Conservation (phyloP, 1,284 basidiomycete genomes). For the Neotropicomus parvogracilis region DNA sequence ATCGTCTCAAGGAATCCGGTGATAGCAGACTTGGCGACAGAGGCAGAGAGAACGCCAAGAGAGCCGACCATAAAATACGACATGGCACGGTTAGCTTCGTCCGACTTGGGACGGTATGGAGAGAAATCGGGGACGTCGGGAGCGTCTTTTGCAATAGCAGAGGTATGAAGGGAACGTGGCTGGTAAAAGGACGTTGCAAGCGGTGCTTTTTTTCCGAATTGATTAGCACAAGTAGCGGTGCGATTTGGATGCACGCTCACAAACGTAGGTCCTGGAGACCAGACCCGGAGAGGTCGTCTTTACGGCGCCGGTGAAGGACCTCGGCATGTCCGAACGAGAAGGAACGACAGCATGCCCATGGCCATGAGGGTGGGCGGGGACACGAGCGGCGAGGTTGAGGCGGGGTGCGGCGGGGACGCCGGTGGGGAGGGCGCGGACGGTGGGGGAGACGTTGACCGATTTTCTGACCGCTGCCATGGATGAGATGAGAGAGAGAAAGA, state of each 20-base stretch:
- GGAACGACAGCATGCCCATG: constrained; percentile 52
- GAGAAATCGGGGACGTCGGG: constrained; percentile 88
- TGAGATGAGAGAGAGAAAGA: neutral
- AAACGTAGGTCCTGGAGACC: constrained; percentile 61
- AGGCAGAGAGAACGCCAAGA: constrained; percentile 91
- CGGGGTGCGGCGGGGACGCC: constrained; percentile 69
- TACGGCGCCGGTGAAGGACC: constrained; percentile 57
- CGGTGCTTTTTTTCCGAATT: constrained; percentile 35
- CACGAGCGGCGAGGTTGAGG: constrained; percentile 66
- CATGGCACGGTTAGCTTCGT: constrained; percentile 75
- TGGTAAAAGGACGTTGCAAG: constrained; percentile 54
- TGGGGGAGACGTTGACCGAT: constrained; percentile 79
- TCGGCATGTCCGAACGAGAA: constrained; percentile 63
- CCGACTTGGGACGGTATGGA: constrained; percentile 73
- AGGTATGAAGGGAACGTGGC: constrained; percentile 73
- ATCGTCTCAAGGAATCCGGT: constrained; percentile 95
- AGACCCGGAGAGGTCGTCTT: constrained; percentile 50
- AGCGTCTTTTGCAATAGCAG: constrained; percentile 58
- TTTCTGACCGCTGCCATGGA: constrained; percentile 73
- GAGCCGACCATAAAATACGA: constrained; percentile 98
- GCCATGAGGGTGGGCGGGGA: constrained; percentile 59
- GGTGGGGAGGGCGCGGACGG: constrained; percentile 71
- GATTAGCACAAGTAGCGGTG: constrained; percentile 10
- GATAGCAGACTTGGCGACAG: constrained; percentile 91
- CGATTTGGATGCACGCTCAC: constrained; percentile 45